Evolutionary conservation across 805 yeast genomes (phyloP).

Genomic region (Kazachstania taianensis): DNA sequence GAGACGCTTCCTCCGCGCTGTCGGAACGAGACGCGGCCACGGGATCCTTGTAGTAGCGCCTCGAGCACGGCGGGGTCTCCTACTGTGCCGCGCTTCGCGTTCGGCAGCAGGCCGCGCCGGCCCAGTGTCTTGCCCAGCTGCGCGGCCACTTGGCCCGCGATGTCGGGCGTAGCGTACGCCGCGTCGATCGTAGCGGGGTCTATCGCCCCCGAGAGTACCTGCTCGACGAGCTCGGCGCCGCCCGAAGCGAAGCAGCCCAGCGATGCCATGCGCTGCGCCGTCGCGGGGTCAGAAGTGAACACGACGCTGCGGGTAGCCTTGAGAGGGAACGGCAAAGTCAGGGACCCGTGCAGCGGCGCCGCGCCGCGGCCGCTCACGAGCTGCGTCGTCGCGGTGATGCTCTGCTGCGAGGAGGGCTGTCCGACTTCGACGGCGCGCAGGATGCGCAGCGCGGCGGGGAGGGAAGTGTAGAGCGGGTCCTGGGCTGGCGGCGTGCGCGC

Average conservation of each 20-base stretch:
- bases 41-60: slow-evolving; percentile 40
- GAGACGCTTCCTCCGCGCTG: slow-evolving; percentile 51
- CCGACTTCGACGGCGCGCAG: slow-evolving; percentile 90
- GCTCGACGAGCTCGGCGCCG: slow-evolving; percentile 56
- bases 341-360: slow-evolving; percentile 60
- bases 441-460: slow-evolving; percentile 64
- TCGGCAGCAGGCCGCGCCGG: slow-evolving; percentile 84
- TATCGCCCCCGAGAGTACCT: slow-evolving; percentile 42
- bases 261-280: slow-evolving; percentile 38
- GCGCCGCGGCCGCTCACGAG: slow-evolving; percentile 70
- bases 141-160: slow-evolving; percentile 47
- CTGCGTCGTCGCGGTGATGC: slow-evolving; percentile 54
- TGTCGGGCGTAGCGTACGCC: slow-evolving; percentile 79
- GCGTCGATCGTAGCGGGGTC: slow-evolving; percentile 56
- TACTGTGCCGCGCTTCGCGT: slow-evolving; percentile 77
- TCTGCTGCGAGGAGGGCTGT: slow-evolving; percentile 57
- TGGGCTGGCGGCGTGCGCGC: slow-evolving; percentile 37
- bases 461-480: slow-evolving; percentile 58
- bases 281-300: slow-evolving; percentile 49
- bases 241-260: slow-evolving; percentile 63
- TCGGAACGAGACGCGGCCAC: slow-evolving; percentile 70
- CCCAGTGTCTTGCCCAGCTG: slow-evolving; percentile 75
- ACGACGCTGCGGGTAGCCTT: slow-evolving; percentile 57
- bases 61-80: slow-evolving; percentile 47
- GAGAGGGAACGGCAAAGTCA: slow-evolving; percentile 63